Conservation (phyloP, 768 basidiomycete species). For the Strobilomyces echinocephalus region DNA sequence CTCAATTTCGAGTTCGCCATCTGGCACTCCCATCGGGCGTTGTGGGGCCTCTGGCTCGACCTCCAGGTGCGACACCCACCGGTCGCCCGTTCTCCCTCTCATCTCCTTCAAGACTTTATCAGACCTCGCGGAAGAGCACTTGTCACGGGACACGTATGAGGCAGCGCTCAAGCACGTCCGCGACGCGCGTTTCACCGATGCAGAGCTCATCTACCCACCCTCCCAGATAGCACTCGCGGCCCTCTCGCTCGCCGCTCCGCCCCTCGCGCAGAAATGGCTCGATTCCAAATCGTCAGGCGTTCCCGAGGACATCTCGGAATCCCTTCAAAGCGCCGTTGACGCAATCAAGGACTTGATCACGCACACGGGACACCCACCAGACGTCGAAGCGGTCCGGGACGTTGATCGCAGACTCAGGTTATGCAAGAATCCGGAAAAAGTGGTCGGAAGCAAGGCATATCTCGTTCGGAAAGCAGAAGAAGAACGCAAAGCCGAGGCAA, state of each 20-base stretch:
- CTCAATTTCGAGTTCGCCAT: constrained; percentile 91
- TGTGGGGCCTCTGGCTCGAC: constrained; percentile 88
- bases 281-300: constrained; percentile 33
- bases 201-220: constrained; percentile 86
- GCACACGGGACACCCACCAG: constrained; percentile 54
- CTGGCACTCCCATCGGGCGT: constrained; percentile 84
- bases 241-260: constrained; percentile 59
- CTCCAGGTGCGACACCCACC: constrained; percentile 56
- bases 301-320: constrained; percentile 11
- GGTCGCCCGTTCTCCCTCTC: constrained; percentile 3
- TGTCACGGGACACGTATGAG: constrained; percentile 56
- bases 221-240: constrained; percentile 90
- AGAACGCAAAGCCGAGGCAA: constrained; percentile 64
- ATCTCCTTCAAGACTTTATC: constrained; percentile 49
- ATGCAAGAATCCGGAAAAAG: constrained; percentile 96
- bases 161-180: constrained; percentile 62
- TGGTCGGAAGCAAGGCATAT: constrained; percentile 84
- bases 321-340: constrained; percentile 31
- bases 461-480: constrained; percentile 66
- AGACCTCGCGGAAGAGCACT: constrained; percentile 42
- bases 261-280: constrained; percentile 59
- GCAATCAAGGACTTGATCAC: constrained; percentile 55
- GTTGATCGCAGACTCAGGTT: constrained; percentile 81
- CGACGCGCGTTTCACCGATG: constrained; percentile 83
- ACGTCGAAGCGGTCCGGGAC: constrained; percentile 80